phyloP scores from a whole-genome alignment of 257 asterid genomes.

The Scutellaria galericulata region DNA sequence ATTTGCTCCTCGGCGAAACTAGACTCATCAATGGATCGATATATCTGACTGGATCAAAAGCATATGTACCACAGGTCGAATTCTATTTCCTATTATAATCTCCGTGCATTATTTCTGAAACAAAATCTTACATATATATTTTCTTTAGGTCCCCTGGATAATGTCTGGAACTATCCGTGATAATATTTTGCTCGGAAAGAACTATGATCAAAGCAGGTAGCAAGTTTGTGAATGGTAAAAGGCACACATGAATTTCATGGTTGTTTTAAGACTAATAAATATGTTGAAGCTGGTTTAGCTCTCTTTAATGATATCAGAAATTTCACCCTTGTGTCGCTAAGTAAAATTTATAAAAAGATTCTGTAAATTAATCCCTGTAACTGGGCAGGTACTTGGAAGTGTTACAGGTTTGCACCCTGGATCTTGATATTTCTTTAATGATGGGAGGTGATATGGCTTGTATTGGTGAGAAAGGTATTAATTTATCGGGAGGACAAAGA shows the following conservation, averaged over 20 bases:
- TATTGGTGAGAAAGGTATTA: constrained; percentile 90
- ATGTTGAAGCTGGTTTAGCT: background rate
- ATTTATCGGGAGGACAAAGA: constrained; percentile 91
- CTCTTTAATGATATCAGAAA: background rate
- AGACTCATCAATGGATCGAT: constrained; percentile 68
- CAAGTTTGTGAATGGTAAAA: background rate
- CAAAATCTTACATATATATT: constrained; percentile 25
- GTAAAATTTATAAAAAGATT: background rate
- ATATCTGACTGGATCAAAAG: constrained; percentile 57
- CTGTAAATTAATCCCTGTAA: constrained; percentile 3
- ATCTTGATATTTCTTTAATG: constrained; percentile 84
- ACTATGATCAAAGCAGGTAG: constrained; percentile 69
- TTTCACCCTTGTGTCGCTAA: background rate
- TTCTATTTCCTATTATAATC: constrained; percentile 26
- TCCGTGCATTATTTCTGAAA: constrained; percentile 19
- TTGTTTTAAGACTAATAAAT: constrained; percentile 18
- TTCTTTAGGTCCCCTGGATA: constrained; percentile 86
- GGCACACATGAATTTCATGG: background rate
- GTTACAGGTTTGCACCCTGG: constrained; percentile 68
- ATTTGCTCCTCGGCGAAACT: constrained; percentile 76
- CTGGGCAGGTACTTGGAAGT: constrained; percentile 72
- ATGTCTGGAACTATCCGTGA: constrained; percentile 94
- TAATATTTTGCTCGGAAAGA: constrained; percentile 83
- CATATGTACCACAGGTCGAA: constrained; percentile 92
- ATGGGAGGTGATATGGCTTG: constrained; percentile 85